Conservation (phyloP, 2,329 filamentous ascomycete species). For the Colletotrichum cuscutae region DNA sequence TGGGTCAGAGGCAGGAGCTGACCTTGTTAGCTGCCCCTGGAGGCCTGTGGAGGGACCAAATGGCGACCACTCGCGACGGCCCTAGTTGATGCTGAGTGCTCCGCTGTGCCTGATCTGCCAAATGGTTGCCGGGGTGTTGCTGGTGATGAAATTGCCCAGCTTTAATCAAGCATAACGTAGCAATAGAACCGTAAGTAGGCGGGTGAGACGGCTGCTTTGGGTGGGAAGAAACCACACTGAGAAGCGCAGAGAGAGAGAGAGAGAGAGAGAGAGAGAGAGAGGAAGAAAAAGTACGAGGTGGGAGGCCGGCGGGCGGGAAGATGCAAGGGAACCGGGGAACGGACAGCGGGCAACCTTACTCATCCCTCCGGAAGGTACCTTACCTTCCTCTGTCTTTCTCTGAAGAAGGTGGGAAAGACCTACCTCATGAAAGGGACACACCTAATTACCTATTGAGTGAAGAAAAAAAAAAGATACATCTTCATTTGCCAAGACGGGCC, state of each 20-base stretch:
- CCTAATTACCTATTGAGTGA: not conserved
- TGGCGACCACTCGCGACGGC: not conserved
- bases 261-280: not conserved
- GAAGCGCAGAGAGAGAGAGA: not conserved
- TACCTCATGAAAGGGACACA: not conserved
- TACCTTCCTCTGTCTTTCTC: not conserved
- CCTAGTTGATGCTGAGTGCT: constrained; percentile 3
- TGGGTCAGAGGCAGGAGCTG: not conserved
- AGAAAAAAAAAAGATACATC: not conserved
- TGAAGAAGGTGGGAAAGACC: too few relatives aligned
- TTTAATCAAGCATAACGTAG: constrained; percentile 26
- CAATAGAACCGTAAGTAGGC: not conserved
- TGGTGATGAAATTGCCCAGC: constrained; percentile 22
- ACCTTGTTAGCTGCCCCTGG: constrained; percentile 11
- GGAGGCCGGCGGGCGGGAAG: not conserved
- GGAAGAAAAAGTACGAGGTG: not conserved
- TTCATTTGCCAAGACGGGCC: constrained; percentile 15
- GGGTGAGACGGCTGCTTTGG: constrained; percentile 11
- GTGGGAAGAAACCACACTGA: not conserved
- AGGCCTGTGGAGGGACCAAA: not conserved
- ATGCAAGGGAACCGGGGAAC: too few relatives aligned
- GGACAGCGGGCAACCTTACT: not conserved
- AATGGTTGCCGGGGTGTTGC: constrained; percentile 23
- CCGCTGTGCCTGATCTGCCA: constrained; percentile 30
- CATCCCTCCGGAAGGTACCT: not conserved